Base-by-base conservation (phyloP, 371 early-diverging fungal species). In the Mortierella sp. region DNA sequence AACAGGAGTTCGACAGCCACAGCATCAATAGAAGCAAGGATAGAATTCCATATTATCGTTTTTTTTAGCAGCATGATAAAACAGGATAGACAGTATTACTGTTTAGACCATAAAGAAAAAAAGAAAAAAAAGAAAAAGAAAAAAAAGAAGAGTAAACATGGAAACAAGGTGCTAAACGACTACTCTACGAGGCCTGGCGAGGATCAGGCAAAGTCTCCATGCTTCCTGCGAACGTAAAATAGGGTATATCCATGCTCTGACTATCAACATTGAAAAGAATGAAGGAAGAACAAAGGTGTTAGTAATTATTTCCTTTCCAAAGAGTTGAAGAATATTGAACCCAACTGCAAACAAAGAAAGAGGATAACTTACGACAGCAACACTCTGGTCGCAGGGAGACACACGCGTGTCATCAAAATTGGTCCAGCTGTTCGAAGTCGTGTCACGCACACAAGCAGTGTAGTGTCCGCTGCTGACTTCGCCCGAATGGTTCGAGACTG, bases 401-500 rank as follows among this genome's bases (percentile, higher is more conserved):
- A 97, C 95, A 21, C 96, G 89, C 34, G 97, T 94, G 88, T 99
- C 99, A 88, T 99, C 97, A 91, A 98, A 98, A 75, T 95, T 93
- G 85, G 94, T 95, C 99, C 99, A 99, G 84, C 95, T 92, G 31
- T 92, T 91, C 16, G 93, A 91, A 75, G 94, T 90, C 5, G 94
- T 94, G 80, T 95, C 95, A 54, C 95, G 90, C 6, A 98, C 97
- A 82, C 93, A 94, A 0, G 99, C 98, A 24, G 98, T 99, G 80
- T 99, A 99, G 83, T 99, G 99, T 1, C 99, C 99, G 52, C 97
- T 96, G 70, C 94, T 96, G 70, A 98, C 88, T 1, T 96, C 93
- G 13, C 99, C 99, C 84, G 93, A 97, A 82, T 99, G 99, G 83
- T 98, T 98, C 90, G 98, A 97, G n/a, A 99, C 95, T 26, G 95